Evolutionary conservation across 2,329 filamentous ascomycete species (phyloP), one percentile per base, ranked within the genome.

Genomic region (Microcyclospora tardicrescens): DNA sequence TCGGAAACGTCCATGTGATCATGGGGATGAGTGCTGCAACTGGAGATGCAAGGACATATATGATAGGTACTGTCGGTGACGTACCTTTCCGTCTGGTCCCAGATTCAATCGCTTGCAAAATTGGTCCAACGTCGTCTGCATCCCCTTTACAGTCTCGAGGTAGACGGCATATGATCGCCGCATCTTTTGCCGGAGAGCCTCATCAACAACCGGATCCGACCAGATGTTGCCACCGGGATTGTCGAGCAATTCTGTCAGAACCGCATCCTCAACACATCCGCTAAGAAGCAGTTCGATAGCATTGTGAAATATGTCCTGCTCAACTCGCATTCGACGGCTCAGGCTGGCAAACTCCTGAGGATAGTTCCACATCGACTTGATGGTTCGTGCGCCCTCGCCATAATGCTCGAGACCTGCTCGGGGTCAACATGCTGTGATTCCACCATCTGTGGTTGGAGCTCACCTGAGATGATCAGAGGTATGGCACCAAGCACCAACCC

Each of bases 371-470:
- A 49, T 57, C 2, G 49, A 48, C 16, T 50, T 54, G 15, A 59
- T 54, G 2, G 50, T 53, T 6, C 44, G 46, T 16, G 55, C 52
- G 1, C 56, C 57, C 33, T 59, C 49, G 1, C 43, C 49, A 34
- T 61, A 61, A 31, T 54, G 50, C 29, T 59, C 46, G 2, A 61
- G 43, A 1, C 55, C 49, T n/a, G 50, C 45, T 13, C 4, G 19
- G 4, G 19, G 19, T 24, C 19, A 24, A 24, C 19, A 24, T 8
- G 19, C 19, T 24, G 19, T 24, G 19, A 24, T 24, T 4, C 19
- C 19, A 8, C 19, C 19, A 24, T 5, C 19, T 24, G 19, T 24
- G 19, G 8, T 24, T 8, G 8, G 19, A 13, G 32, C 36, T 33
- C 16, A 37, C 36, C 43, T 6, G 46, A 44, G 5, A 61, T 51